Percentiles rank a stretch among this genome's conserved stretches.
Evolutionary conservation across 1,139 yeast species (phyloP).

Genomic region (Tardiomyces depauwii): DNA sequence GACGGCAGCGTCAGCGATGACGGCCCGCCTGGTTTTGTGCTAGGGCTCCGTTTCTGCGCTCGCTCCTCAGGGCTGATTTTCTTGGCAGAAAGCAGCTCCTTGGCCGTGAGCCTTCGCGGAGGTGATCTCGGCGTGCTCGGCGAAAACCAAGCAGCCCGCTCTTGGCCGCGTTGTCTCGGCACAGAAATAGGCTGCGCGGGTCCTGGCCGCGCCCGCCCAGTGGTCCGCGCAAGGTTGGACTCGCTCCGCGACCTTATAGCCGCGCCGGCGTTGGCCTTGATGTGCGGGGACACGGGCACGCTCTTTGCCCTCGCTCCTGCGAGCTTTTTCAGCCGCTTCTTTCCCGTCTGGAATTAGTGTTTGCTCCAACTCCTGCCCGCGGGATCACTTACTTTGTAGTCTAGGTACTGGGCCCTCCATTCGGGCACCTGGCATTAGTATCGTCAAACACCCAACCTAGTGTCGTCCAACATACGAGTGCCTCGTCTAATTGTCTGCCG

Average conservation of each 20-base stretch:
- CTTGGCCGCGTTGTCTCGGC: not conserved
- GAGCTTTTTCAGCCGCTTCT: constrained; percentile 44
- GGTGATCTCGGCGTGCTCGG: constrained; percentile 1
- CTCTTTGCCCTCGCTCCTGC: constrained; percentile 9
- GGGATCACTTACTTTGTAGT: constrained; percentile 41
- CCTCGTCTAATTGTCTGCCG: not conserved
- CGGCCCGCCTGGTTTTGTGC: constrained; percentile 3
- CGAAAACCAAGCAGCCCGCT: not conserved
- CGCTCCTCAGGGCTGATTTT: constrained; percentile 2
- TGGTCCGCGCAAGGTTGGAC: not conserved
- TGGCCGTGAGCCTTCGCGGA: constrained; percentile 1
- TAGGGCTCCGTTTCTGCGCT: constrained; percentile 6
- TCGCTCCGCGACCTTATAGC: constrained; percentile 5
- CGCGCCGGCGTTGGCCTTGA: constrained; percentile 3
- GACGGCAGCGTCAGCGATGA: constrained; percentile 9
- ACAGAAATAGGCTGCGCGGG: not conserved
- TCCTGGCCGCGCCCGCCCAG: not conserved
- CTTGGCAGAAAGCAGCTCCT: constrained; percentile 2
- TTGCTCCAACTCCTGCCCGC: not conserved
- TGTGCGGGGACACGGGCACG: constrained; percentile 8
- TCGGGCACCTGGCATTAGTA: constrained; percentile 45
- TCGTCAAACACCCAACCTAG: constrained; percentile 7
- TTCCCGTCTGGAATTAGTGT: constrained; percentile 27
- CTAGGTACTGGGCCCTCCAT: constrained; percentile 73
- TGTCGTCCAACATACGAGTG: not conserved